Percentiles rank a stretch among this genome's conserved stretches.
Conservation (phyloP, 2,329 filamentous ascomycete species). For the Elsinoe arachidis region DNA sequence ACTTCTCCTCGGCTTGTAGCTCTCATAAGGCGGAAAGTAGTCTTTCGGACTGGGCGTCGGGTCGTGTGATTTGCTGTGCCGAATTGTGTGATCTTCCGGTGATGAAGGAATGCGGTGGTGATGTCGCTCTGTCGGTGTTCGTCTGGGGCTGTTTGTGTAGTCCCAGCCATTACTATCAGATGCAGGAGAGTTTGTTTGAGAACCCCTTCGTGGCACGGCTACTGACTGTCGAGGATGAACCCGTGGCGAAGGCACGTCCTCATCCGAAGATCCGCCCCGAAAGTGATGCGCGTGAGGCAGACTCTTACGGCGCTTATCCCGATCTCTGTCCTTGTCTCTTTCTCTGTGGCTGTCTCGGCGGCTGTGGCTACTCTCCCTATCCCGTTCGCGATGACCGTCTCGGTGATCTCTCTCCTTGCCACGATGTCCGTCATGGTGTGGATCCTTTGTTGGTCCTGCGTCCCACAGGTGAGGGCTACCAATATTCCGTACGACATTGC, state of each 20-base stretch:
- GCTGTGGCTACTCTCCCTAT: conserved; percentile 16
- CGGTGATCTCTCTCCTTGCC: conserved; percentile 1
- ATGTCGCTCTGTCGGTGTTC: conserved; percentile 22
- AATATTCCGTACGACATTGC: conserved; percentile 28
- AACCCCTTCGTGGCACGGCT: conserved; percentile 12
- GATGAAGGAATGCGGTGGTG: conserved; percentile 21
- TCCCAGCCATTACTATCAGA: conserved; percentile 8
- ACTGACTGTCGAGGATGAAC: conserved; percentile 14
- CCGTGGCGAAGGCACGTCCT: conserved; percentile 13
- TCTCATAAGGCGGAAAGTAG: conserved; percentile 20
- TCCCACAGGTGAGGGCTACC: conserved; percentile 31
- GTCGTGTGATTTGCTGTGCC: conserved; percentile 36
- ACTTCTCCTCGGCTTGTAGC: conserved; percentile 10
- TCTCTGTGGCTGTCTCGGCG: conserved; percentile 15
- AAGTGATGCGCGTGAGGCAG: conserved; percentile 21
- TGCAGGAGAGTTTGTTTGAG: conserved; percentile 11
- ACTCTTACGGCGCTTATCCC: conserved; percentile 14
- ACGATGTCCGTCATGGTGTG: conserved; percentile 9
- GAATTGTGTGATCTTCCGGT: conserved; percentile 24
- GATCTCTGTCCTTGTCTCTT: conserved; percentile 14
- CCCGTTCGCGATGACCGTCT: conserved; percentile 17
- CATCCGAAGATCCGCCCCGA: conserved; percentile 18
- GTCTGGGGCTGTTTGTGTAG: neutral
- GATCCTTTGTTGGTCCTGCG: conserved; percentile 15
- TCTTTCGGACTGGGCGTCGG: conserved; percentile 30